Evolutionary conservation across 2,329 filamentous ascomycete genomes (phyloP), one percentile per base, ranked within the genome.

Genomic region (Botrytis sinoallii): DNA sequence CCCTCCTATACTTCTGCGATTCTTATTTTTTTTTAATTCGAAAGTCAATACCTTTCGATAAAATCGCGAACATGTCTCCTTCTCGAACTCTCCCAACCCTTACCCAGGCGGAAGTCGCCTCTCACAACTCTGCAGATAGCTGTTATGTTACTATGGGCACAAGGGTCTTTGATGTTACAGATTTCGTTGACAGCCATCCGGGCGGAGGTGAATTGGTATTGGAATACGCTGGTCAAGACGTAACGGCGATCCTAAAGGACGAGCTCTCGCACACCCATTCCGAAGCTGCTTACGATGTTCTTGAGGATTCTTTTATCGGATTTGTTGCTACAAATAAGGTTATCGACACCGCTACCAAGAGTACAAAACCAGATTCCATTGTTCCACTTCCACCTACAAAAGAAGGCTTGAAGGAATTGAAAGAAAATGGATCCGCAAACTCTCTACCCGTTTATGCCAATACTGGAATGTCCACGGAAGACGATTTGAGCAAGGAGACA

Each of bases 121-220:
- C 90, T 78, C 94, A 97, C 83, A 95, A 93, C 82, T 91, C 89
- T 65, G 85, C 85, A 68, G 89, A 94, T 81, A 97, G 94, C 67
- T 98, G 95, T 86, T 99, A 95, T 86, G 95, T 99, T 78, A 96
- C 93, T 4, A 87, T 98, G 72, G 95, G 94, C 76, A 88, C 88
- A 74, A 97, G 95, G 79, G 95, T 99, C 78, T 99, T 94, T 87
- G 95, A 99, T 85, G 88, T 99, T 76, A 98, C 96, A 74, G 90
- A 93, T 73, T 99, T 99, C 81, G 83, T 98, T 75, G 90, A 94
- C 70, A 91, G 94, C 77, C 96, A 99, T 82, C 96, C 96, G 38
- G 96, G 96, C 78, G 96, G 96, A 74, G 89, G 90, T 79, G 93
- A 97, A 76, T 85, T 98, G 78, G 91, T 99, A 75, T 86, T 98